These are phyloP conservation scores for Dryadomyces quercivorus DNA, from an alignment of 2,329 filamentous ascomycete species.

Conservation along the genomic window DNA sequence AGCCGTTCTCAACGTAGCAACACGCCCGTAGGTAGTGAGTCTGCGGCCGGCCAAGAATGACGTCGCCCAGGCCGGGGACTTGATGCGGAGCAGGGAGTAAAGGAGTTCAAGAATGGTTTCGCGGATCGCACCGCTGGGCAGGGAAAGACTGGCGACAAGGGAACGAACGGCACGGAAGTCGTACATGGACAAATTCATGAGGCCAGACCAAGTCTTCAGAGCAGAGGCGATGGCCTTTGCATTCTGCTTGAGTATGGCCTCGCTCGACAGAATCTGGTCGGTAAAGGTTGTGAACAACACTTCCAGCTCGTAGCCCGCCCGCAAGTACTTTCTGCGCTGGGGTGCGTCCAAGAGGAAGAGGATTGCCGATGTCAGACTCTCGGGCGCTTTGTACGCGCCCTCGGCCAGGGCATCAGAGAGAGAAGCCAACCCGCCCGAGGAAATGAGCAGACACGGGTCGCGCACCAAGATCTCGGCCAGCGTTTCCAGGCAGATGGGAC, in stretches of 20 bases:
- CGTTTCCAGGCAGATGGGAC: slow-evolving; percentile 86
- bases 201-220: slow-evolving; percentile 84
- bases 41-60: slow-evolving; percentile 88
- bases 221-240: slow-evolving; percentile 86
- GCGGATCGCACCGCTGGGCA: slow-evolving; percentile 42
- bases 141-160: slow-evolving; percentile 51
- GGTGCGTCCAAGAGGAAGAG: slow-evolving; percentile 83
- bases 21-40: slow-evolving; percentile 91
- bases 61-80: slow-evolving; percentile 86
- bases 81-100: slow-evolving; percentile 72
- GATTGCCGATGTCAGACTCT: slow-evolving; percentile 78
- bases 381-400: slow-evolving; percentile 82
- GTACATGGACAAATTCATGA: slow-evolving; percentile 81
- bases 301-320: slow-evolving; percentile 80
- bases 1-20: slow-evolving; percentile 66
- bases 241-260: slow-evolving; percentile 63
- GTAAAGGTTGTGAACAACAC: slow-evolving; percentile 87
- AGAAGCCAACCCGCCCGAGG: slow-evolving; percentile 72
- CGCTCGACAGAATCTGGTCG: slow-evolving; percentile 55
- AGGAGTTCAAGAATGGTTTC: slow-evolving; percentile 82
- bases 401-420: slow-evolving; percentile 88
- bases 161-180: slow-evolving; percentile 76
- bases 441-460: slow-evolving; percentile 68
- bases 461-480: slow-evolving; percentile 82
- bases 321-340: slow-evolving; percentile 66